Evolutionary conservation across 768 basidiomycete species (phyloP), one percentile per base, ranked within the genome.

Genomic region (Podaxis sp.): DNA sequence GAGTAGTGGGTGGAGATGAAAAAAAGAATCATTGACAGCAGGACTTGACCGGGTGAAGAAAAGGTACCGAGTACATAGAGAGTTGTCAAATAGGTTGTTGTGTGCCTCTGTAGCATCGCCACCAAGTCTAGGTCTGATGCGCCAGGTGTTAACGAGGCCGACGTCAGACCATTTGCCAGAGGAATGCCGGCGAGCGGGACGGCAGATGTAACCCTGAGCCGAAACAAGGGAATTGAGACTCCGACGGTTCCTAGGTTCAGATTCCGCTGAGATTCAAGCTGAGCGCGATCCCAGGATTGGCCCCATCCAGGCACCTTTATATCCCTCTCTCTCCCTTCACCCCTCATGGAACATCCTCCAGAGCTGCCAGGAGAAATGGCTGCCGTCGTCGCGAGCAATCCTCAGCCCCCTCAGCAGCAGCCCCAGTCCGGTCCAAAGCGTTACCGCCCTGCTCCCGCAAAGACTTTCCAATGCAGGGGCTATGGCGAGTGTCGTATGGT

Each of bases 401-500:
- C 48, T 64, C 42, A 66, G 59, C 55, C 11, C 48, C 44, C 17
- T 61, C 42, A 66, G 61, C 57, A 63, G 62, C 61, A 52, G 48
- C 42, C 61, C 48, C 64, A 70, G 68, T 70, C 73, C 3, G 69
- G 67, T 49, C 62, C 70, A 2, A 92, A 88, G 70, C 84, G 92
- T 52, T 92, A 92, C 71, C 84, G 93, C 15, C 89, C 92, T 3
- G 88, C 91, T 0, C 92, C 92, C 5, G 90, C 92, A 61, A 97
- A 96, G 80, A 95, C 94, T 33, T 99, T 97, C 75, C 92, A 95
- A 70, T 99, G 96, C 77, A 85, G 88, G 56, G 96, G 96, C 12
- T 98, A 90, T 73, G 95, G 94, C 68, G 93, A 95, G 55, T 99
- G 96, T 79, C 84, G 90, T 63, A 98, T 97, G 95, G 93, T 96